Evolutionary conservation across 768 basidiomycete species (phyloP).

Genomic region (Phaffia australis): DNA sequence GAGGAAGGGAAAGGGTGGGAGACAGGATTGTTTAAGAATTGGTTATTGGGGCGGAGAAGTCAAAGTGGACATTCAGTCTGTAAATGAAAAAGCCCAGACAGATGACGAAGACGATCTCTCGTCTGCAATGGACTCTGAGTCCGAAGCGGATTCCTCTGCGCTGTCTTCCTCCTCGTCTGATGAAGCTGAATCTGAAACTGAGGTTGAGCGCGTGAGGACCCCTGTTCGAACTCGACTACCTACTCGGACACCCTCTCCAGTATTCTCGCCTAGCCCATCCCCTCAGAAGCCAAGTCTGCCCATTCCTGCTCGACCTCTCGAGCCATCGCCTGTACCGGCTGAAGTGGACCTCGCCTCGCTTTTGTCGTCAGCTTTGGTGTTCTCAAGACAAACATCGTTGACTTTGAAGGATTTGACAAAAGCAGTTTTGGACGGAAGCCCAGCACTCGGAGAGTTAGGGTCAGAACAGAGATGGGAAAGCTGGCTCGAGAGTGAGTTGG

Average conservation of each 20-base stretch:
- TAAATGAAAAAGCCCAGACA: background rate
- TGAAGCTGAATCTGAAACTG: slow-evolving; percentile 1
- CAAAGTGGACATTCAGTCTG: background rate
- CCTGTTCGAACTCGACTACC: background rate
- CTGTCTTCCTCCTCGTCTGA: background rate
- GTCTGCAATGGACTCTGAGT: no score
- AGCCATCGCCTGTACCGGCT: slow-evolving; percentile 15
- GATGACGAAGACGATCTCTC: background rate
- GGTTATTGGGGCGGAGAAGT: slow-evolving; percentile 21
- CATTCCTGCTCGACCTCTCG: background rate
- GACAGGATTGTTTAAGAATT: background rate
- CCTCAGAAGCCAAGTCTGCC: background rate
- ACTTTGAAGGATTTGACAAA: slow-evolving; percentile 14
- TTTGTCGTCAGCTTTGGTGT: slow-evolving; percentile 23
- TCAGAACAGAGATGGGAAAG: slow-evolving; percentile 16
- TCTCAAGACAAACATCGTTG: slow-evolving; percentile 20
- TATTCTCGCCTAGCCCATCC: background rate
- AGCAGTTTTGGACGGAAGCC: slow-evolving; percentile 9
- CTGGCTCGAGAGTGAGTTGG: slow-evolving; percentile 15
- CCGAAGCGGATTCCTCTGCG: background rate
- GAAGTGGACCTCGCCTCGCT: slow-evolving; percentile 17
- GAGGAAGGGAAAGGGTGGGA: background rate
- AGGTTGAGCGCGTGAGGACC: background rate
- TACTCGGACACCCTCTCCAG: background rate
- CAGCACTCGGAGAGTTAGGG: background rate